Evolutionary conservation across 179 eudicot genomes (phyloP), one percentile per base, ranked within the genome.

Genomic region (Actinidia chinensis): DNA sequence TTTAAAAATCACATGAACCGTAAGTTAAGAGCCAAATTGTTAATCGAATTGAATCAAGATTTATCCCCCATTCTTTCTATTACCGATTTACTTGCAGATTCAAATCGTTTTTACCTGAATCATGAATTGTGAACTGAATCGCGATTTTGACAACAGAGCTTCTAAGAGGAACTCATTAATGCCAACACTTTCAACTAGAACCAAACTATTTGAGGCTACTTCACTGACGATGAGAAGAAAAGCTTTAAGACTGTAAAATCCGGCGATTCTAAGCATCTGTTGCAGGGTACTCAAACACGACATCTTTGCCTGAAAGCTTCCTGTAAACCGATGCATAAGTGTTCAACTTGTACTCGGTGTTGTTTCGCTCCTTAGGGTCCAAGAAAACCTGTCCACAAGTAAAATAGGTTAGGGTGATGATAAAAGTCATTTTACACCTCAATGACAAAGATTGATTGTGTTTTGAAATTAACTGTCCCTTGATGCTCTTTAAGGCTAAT

Each of bases 271-370:
- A 90, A 47, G 87, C 84, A 59, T 88, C 90, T 8, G 84, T 54
- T 1, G 48, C 8, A 3, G 92, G 92, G 83, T 82, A 91, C 50
- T 91, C 94, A 15, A 91, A 88, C 23, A 89, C 90, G 13, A 90
- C 91, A 25, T 91, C 90, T 85, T 90, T 87, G 64, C 96, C 93
- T 20, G 90, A 90, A 25, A 90, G 93, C 88, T 88, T 87, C 85
- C 88, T 90, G 90, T 91, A 88, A 42, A 90, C 90, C 18, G 81
- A 91, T n/a, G 91, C 82, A 71, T 83, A 88, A 13, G 91, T 85
- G 82, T 89, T 91, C 1, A 91, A 87, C 84, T 91, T 91, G 86
- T 88, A 84, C 83, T 88, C 90, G 0, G 93, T 88, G 68, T 88
- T 88, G 51, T 91, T 89, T 36, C 86, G 84, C 64, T 80, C 80